phyloP scores from a whole-genome alignment of 1,284 basidiomycete species.

The Ganoderma lingzhi region DNA sequence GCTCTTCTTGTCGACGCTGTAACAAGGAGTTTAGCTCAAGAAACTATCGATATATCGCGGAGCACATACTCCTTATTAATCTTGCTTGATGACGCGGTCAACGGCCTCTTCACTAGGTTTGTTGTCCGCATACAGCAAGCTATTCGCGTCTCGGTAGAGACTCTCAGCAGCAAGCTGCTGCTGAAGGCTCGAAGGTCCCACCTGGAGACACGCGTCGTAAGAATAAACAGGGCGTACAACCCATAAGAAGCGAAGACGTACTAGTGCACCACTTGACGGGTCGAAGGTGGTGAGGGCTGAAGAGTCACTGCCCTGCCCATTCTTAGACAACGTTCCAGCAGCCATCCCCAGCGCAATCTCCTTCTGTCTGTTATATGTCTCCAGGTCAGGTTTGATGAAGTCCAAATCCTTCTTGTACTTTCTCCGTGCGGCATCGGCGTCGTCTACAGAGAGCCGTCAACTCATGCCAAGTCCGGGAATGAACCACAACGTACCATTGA shows the following conservation, averaged over 20 bases:
- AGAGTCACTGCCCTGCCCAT: slow-evolving; percentile 45
- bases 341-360: slow-evolving; percentile 81
- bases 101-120: slow-evolving; percentile 95
- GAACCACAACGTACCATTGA: slow-evolving; percentile 63
- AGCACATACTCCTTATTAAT: slow-evolving; percentile 92
- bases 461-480: slow-evolving; percentile 33
- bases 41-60: background rate
- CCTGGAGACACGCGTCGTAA: slow-evolving; percentile 39
- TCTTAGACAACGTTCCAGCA: slow-evolving; percentile 63
- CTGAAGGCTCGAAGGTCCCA: slow-evolving; percentile 63
- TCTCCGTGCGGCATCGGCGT: slow-evolving; percentile 86
- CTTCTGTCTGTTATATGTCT: slow-evolving; percentile 87
- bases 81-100: slow-evolving; percentile 89
- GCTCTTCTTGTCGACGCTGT: slow-evolving; percentile 85
- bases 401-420: slow-evolving; percentile 93
- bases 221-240: background rate
- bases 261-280: slow-evolving; percentile 48
- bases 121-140: slow-evolving; percentile 91
- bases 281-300: slow-evolving; percentile 59
- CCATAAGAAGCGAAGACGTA: background rate
- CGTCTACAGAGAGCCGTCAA: slow-evolving; percentile 61
- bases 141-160: slow-evolving; percentile 91
- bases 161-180: slow-evolving; percentile 78
- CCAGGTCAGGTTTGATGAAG: slow-evolving; percentile 86
- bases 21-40: background rate